A percentile compares a stretch with the other conserved stretches of the same genome.
These are phyloP conservation scores for Cladosporium oxysporum DNA, from an alignment of 2,329 filamentous ascomycete genomes.

Conservation along the genomic window DNA sequence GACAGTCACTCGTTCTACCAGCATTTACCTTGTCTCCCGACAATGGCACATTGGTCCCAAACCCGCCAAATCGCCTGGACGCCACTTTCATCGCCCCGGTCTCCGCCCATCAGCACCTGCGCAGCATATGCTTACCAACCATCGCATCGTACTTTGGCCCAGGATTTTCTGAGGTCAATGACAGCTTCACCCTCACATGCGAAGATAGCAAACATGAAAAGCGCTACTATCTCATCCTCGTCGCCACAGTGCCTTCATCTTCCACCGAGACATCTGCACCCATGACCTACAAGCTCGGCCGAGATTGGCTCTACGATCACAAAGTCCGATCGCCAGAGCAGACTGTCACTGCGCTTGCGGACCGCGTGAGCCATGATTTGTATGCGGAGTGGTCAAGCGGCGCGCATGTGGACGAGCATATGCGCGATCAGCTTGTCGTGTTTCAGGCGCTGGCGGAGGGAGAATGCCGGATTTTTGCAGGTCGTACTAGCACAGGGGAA, in stretches of 20 bases:
- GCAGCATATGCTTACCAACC: constrained; percentile 17
- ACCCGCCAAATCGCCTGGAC: constrained; percentile 31
- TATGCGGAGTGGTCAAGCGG: constrained; percentile 48
- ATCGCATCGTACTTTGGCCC: constrained; percentile 23
- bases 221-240: constrained; percentile 56
- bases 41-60: constrained; percentile 26
- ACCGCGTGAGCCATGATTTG: constrained; percentile 47
- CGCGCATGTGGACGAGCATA: constrained; percentile 55
- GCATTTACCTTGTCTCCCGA: constrained; percentile 39
- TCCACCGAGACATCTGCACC: background rate
- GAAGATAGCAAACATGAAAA: constrained; percentile 29
- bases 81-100: constrained; percentile 44
- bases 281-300: constrained; percentile 48
- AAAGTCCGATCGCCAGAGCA: constrained; percentile 31
- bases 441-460: constrained; percentile 59
- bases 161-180: background rate
- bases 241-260: constrained; percentile 46
- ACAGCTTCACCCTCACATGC: constrained; percentile 23
- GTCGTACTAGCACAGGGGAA: constrained; percentile 29
- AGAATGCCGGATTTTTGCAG: constrained; percentile 36
- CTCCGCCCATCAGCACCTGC: constrained; percentile 34
- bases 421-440: constrained; percentile 61
- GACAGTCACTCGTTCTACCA: constrained; percentile 35
- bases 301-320: constrained; percentile 53
- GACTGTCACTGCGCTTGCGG: constrained; percentile 39